These are phyloP conservation scores for Xylariaceae sp. DNA, from an alignment of 2,329 filamentous ascomycete genomes.

Conservation along the genomic window DNA sequence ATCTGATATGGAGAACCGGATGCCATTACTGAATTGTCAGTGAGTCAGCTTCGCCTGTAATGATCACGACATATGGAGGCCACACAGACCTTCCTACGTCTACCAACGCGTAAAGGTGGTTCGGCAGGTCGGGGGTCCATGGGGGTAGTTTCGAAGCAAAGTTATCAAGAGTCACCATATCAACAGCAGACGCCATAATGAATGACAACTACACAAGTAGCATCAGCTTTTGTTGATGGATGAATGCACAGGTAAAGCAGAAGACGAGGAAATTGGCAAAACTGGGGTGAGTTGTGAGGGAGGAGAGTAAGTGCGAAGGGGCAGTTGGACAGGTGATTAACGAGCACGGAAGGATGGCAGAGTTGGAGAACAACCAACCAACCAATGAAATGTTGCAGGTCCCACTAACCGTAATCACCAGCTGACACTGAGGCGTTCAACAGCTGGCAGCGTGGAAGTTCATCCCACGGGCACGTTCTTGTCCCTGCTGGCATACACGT, in stretches of 20 bases:
- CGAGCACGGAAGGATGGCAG: not conserved
- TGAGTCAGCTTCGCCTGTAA: conserved; percentile 5
- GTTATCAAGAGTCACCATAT: conserved; percentile 49
- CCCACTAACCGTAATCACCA: not conserved
- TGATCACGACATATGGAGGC: not conserved
- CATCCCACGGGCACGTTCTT: too few relatives aligned
- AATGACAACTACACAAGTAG: not conserved
- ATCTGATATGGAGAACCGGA: conserved; percentile 84
- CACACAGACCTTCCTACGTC: conserved; percentile 54
- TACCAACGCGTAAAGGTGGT: conserved; percentile 51
- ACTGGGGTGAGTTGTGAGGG: not conserved
- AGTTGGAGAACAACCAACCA: not conserved
- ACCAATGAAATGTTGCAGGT: not conserved
- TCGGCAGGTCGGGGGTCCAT: conserved; percentile 43
- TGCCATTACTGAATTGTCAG: conserved; percentile 63
- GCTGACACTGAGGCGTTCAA: too few relatives aligned
- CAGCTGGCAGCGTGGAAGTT: too few relatives aligned
- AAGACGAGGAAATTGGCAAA: not conserved
- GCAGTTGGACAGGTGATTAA: not conserved
- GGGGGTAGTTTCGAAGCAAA: conserved; percentile 42
- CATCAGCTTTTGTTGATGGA: not conserved
- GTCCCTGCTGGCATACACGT: too few relatives aligned
- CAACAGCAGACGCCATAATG: conserved; percentile 32
- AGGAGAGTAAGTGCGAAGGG: not conserved
- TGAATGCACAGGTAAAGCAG: not conserved